These are phyloP conservation scores for Dispira simplex DNA, from an alignment of 192 early-diverging fungal genomes.

Conservation along the genomic window DNA sequence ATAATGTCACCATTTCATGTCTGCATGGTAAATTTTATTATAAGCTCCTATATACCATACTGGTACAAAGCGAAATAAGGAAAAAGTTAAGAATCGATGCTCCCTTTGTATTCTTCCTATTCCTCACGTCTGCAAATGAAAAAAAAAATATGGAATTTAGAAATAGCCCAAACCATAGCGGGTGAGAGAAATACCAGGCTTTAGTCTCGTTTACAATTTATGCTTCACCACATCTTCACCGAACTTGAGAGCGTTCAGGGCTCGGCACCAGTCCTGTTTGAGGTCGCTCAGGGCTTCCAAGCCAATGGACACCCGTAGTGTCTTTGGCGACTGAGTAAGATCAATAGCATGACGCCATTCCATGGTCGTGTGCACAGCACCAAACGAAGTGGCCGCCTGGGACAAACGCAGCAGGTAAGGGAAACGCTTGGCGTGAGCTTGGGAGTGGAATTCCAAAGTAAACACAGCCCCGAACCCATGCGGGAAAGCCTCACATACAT, in stretches of 20 bases:
- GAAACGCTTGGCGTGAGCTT: conserved; percentile 29
- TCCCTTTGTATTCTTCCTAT: no score
- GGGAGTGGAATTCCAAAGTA: conserved; percentile 25
- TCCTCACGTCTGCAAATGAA: no score
- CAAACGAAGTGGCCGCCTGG: conserved; percentile 44
- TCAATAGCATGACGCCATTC: conserved; percentile 48
- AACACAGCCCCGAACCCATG: conserved; percentile 20
- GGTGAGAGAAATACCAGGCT: no score
- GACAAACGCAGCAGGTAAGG: conserved; percentile 25
- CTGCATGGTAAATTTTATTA: no score
- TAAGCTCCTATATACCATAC: no score
- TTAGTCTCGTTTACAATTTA: no score
- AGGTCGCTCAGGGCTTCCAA: conserved; percentile 49
- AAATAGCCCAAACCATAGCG: no score
- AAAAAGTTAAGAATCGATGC: no score
- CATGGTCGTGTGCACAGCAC: conserved; percentile 44
- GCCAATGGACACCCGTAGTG: conserved; percentile 48
- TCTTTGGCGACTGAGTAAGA: conserved; percentile 18
- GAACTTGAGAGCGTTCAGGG: conserved; percentile 17
- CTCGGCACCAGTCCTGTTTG: conserved; percentile 37
- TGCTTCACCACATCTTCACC: no score
- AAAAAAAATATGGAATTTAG: no score
- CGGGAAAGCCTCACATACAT: conserved; percentile 12
- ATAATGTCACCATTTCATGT: no score
- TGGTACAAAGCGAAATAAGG: no score